These are phyloP conservation scores for Dionaea muscipula DNA, from an alignment of 179 eudicot genomes.

Conservation along the genomic window DNA sequence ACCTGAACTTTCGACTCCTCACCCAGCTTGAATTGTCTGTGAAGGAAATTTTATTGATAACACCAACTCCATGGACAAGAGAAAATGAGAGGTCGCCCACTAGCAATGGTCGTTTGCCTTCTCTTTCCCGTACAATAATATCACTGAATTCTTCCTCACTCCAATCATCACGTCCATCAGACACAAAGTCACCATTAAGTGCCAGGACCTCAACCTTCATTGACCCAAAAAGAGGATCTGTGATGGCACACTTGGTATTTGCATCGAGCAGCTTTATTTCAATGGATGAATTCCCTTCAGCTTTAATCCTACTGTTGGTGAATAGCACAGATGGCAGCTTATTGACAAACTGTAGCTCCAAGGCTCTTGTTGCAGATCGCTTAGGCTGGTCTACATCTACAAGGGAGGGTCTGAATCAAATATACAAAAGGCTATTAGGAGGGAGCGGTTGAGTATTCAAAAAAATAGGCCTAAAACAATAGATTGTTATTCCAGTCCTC, in stretches of 20 bases:
- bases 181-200: slow-evolving; percentile 51
- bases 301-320: slow-evolving; percentile 41
- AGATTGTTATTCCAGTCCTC: neutral
- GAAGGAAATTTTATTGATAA: slow-evolving; percentile 27
- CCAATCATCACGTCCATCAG: slow-evolving; percentile 55
- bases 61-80: slow-evolving; percentile 47
- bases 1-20: slow-evolving; percentile 54
- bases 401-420: slow-evolving; percentile 26
- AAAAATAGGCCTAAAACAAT: neutral
- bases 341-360: slow-evolving; percentile 38
- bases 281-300: slow-evolving; percentile 29
- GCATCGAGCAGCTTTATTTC: slow-evolving; percentile 44
- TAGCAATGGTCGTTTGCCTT: slow-evolving; percentile 73
- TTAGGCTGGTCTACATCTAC: slow-evolving; percentile 20
- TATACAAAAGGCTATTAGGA: neutral
- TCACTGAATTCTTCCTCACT: slow-evolving; percentile 30
- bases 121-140: slow-evolving; percentile 43
- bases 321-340: slow-evolving; percentile 34
- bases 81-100: slow-evolving; percentile 34
- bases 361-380: slow-evolving; percentile 25
- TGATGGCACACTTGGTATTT: slow-evolving; percentile 18
- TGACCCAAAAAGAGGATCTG: slow-evolving; percentile 36
- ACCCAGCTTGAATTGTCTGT: slow-evolving; percentile 87
- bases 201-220: slow-evolving; percentile 38
- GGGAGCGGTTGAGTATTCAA: neutral